Percentiles rank a stretch among this genome's conserved stretches.
These are phyloP conservation scores for Solanum ossicruentum DNA, from an alignment of 257 asterid species.

Conservation along the genomic window DNA sequence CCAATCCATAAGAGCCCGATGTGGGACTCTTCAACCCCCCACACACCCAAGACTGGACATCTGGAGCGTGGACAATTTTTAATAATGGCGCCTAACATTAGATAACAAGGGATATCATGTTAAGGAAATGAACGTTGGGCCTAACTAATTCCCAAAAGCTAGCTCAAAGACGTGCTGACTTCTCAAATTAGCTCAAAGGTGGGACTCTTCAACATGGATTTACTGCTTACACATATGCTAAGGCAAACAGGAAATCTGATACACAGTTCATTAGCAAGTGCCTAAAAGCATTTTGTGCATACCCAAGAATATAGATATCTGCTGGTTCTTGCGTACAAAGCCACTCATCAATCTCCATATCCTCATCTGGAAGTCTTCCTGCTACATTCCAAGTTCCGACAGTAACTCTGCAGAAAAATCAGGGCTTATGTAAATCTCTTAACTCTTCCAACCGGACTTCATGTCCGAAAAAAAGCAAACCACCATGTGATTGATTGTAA, in stretches of 20 bases:
- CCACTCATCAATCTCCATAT: constrained; percentile 86
- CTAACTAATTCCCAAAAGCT: background rate
- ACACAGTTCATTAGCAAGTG: background rate
- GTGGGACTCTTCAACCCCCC: background rate
- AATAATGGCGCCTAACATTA: background rate
- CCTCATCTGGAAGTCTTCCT: constrained; percentile 56
- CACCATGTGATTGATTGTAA: background rate
- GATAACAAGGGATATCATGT: background rate
- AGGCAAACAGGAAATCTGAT: background rate
- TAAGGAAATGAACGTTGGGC: background rate
- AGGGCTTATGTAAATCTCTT: background rate
- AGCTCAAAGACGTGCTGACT: background rate
- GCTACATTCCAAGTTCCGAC: constrained; percentile 95
- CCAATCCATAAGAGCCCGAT: background rate
- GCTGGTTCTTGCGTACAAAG: constrained; percentile 72
- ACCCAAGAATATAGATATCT: constrained; percentile 81
- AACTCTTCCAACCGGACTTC: background rate
- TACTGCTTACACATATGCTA: background rate
- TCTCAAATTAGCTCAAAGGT: background rate
- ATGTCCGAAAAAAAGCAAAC: background rate
- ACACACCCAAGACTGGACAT: background rate
- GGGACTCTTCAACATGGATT: background rate
- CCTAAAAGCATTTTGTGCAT: background rate
- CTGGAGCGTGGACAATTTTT: background rate
- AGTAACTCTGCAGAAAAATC: constrained; percentile 38